phyloP scores from a whole-genome alignment of 2,329 filamentous ascomycete species.

The Fusarium citri region DNA sequence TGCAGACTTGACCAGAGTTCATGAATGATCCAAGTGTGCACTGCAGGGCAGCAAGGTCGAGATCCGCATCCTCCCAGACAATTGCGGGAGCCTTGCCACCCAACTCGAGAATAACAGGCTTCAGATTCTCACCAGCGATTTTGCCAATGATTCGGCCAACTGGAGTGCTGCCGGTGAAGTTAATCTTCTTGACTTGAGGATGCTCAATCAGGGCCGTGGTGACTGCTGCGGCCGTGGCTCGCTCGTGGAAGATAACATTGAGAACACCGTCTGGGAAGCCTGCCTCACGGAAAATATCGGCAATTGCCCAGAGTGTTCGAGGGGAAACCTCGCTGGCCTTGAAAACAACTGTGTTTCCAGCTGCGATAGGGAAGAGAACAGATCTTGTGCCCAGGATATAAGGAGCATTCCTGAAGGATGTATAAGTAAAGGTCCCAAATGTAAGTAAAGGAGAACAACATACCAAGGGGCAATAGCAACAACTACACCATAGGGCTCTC shows the following conservation, averaged over 20 bases:
- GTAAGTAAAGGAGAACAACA: too few species aligned
- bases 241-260: conserved; percentile 76
- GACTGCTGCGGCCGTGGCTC: conserved; percentile 73
- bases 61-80: conserved; percentile 82
- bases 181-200: conserved; percentile 79
- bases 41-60: conserved; percentile 75
- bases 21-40: conserved; percentile 78
- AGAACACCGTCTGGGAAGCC: conserved; percentile 81
- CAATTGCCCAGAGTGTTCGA: conserved; percentile 71
- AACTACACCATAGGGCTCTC: conserved; percentile 83
- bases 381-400: conserved; percentile 65
- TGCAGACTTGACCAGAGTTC: conserved; percentile 84
- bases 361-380: conserved; percentile 75
- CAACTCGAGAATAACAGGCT: conserved; percentile 83
- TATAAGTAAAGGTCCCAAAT: too few species aligned
- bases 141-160: conserved; percentile 80
- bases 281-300: conserved; percentile 74
- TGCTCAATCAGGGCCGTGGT: conserved; percentile 76
- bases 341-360: conserved; percentile 80
- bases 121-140: conserved; percentile 77
- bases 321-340: conserved; percentile 79
- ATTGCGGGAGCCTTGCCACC: conserved; percentile 86
- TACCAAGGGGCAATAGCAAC: conserved; percentile 86
- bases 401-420: conserved; percentile 64
- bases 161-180: conserved; percentile 83